Evolutionary conservation across 2,329 filamentous ascomycete genomes (phyloP).

Genomic region (Huntiella bhutanensis): DNA sequence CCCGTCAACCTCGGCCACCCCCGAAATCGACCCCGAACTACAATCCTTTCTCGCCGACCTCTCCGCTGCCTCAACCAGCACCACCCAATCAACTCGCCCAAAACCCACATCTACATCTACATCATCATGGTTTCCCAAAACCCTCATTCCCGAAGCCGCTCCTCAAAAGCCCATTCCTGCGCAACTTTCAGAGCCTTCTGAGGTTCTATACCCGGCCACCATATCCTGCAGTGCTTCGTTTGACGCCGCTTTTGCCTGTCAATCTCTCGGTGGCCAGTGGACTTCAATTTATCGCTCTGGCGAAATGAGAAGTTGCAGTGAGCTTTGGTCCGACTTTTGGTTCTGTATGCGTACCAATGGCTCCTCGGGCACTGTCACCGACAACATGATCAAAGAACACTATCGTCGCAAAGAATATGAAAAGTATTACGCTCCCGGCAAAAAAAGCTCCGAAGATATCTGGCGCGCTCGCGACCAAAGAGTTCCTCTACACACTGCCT

Average conservation of each 20-base stretch:
- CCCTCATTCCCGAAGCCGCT: slow-evolving; percentile 20
- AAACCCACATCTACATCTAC: slow-evolving; percentile 14
- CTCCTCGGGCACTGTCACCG: slow-evolving; percentile 37
- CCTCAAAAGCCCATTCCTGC: slow-evolving; percentile 13
- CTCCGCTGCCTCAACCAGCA: slow-evolving; percentile 18
- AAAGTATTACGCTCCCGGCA: slow-evolving; percentile 39
- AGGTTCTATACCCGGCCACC: slow-evolving; percentile 54
- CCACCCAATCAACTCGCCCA: slow-evolving; percentile 11
- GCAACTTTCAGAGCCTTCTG: slow-evolving; percentile 26
- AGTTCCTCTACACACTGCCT: slow-evolving; percentile 30
- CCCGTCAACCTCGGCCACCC: slow-evolving; percentile 12
- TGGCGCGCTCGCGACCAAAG: slow-evolving; percentile 58
- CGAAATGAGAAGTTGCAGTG: slow-evolving; percentile 52
- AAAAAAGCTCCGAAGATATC: slow-evolving; percentile 68
- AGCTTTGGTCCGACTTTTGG: slow-evolving; percentile 89
- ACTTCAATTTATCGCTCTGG: slow-evolving; percentile 82
- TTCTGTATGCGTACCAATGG: slow-evolving; percentile 77
- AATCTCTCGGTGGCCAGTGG: slow-evolving; percentile 78
- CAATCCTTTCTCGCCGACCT: slow-evolving; percentile 34
- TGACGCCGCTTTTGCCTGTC: slow-evolving; percentile 87
- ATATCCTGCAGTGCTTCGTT: slow-evolving; percentile 87
- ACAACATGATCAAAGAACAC: slow-evolving; percentile 42
- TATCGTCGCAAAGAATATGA: slow-evolving; percentile 47
- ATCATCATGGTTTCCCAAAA: slow-evolving; percentile 16
- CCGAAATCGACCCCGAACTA: slow-evolving; percentile 29